phyloP scores from a whole-genome alignment of 2,329 filamentous ascomycete genomes.

The Colletotrichum sublineola region DNA sequence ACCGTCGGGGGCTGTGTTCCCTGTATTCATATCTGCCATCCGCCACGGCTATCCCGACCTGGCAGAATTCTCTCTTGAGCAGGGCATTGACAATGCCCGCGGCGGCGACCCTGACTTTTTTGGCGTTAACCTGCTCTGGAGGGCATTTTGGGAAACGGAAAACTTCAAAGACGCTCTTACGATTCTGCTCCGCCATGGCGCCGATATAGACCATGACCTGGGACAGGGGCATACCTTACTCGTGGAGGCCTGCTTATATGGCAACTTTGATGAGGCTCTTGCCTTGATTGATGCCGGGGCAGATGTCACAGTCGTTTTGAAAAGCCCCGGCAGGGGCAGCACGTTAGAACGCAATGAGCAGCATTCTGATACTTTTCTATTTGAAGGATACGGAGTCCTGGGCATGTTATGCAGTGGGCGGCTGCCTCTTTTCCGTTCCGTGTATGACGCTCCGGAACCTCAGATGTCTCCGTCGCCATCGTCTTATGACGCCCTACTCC shows the following conservation, averaged over 20 bases:
- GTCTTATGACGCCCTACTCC: neutral
- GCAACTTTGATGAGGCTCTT: neutral
- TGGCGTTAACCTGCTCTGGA: constrained; percentile 2
- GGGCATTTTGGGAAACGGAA: constrained; percentile 3
- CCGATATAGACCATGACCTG: constrained; percentile 15
- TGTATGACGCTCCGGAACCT: neutral
- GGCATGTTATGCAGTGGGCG: neutral
- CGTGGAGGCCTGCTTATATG: constrained; percentile 13
- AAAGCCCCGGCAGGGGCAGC: neutral
- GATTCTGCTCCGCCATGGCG: constrained; percentile 2
- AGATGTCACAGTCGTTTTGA: neutral
- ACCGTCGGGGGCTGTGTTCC: neutral
- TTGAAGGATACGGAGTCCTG: neutral
- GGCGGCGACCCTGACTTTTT: neutral
- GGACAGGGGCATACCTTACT: constrained; percentile 14
- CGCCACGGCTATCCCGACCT: neutral
- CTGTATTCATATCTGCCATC: constrained; percentile 9
- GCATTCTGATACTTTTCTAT: too few species aligned
- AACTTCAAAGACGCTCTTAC: neutral
- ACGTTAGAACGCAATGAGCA: neutral
- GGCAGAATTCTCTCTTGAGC: neutral
- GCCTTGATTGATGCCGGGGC: constrained; percentile 6
- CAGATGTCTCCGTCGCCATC: neutral
- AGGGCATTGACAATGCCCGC: neutral
- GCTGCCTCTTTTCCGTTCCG: neutral